Evolutionary conservation across 176 grass and related monocot genomes (phyloP).

Genomic region (Hsuehochloa calcarea): DNA sequence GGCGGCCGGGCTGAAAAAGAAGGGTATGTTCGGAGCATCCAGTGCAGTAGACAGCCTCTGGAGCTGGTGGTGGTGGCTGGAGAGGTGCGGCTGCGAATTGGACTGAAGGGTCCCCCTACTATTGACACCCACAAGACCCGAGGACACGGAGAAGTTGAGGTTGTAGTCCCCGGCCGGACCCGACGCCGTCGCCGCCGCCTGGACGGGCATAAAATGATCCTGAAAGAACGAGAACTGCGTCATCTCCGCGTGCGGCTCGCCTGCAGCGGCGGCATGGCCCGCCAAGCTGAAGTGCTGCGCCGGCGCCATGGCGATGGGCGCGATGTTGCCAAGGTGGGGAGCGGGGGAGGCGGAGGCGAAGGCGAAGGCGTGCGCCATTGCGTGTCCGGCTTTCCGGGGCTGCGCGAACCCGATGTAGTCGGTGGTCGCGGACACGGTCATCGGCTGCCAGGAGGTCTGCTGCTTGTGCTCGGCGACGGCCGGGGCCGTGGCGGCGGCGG

Average conservation of each 20-base stretch:
- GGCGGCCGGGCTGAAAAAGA: slow-evolving; percentile 49
- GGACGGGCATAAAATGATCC: slow-evolving; percentile 60
- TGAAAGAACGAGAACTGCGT: slow-evolving; percentile 73
- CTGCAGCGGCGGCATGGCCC: neutral
- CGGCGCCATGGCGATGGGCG: slow-evolving; percentile 22
- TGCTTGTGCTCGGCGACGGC: slow-evolving; percentile 37
- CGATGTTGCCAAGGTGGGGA: slow-evolving; percentile 40
- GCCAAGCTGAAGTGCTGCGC: slow-evolving; percentile 37
- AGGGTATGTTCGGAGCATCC: slow-evolving; percentile 69
- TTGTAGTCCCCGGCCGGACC: slow-evolving; percentile 60
- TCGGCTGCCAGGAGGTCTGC: slow-evolving; percentile 26
- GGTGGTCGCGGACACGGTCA: slow-evolving; percentile 42
- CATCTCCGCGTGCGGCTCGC: slow-evolving; percentile 52
- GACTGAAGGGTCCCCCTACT: slow-evolving; percentile 99
- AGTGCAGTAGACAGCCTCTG: slow-evolving; percentile 60
- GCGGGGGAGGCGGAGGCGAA: slow-evolving; percentile 41
- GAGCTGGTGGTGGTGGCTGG: slow-evolving; percentile 48
- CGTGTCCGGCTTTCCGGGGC: slow-evolving; percentile 26
- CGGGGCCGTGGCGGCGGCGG: neutral
- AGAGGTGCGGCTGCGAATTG: slow-evolving; percentile 73
- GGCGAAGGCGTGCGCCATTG: slow-evolving; percentile 31
- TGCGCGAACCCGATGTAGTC: slow-evolving; percentile 59
- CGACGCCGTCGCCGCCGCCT: slow-evolving; percentile 27
- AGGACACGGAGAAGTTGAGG: slow-evolving; percentile 83
- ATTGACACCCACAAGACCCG: slow-evolving; percentile 67